phyloP scores from a whole-genome alignment of 2,329 filamentous ascomycete genomes.

The Clonostachys solani region DNA sequence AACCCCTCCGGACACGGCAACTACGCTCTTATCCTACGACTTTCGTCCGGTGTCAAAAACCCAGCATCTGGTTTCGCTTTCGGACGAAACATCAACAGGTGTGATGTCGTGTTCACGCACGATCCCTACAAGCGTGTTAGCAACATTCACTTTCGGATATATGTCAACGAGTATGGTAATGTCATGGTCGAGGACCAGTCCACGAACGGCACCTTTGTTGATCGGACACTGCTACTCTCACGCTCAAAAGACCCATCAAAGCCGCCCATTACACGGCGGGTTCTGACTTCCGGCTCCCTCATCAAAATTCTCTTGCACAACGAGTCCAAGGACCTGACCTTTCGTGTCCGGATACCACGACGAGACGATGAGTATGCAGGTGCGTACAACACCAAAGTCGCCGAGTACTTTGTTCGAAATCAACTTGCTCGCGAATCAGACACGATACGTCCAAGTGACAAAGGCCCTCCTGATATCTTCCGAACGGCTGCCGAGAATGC shows the following conservation, averaged over 20 bases:
- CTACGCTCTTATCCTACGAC: constrained; percentile 72
- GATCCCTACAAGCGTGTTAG: constrained; percentile 74
- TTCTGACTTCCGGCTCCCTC: constrained; percentile 67
- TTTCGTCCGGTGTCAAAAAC: constrained; percentile 70
- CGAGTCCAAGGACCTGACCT: constrained; percentile 59
- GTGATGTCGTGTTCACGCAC: constrained; percentile 66
- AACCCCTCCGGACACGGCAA: constrained; percentile 43
- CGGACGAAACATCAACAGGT: constrained; percentile 67
- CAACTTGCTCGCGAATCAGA: constrained; percentile 8
- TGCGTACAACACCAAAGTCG: constrained; percentile 65
- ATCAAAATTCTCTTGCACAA: constrained; percentile 63
- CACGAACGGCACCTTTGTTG: constrained; percentile 92
- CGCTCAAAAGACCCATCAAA: constrained; percentile 27
- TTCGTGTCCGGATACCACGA: constrained; percentile 80
- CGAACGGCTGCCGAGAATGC: constrained; percentile 11
- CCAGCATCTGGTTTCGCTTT: constrained; percentile 76
- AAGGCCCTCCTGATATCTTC: constrained; percentile 36
- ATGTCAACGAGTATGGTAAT: constrained; percentile 77
- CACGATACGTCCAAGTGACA: neutral
- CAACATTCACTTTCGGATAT: constrained; percentile 95
- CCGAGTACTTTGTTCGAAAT: constrained; percentile 53
- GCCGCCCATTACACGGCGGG: constrained; percentile 39
- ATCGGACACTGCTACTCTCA: constrained; percentile 59
- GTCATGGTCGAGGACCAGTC: constrained; percentile 93
- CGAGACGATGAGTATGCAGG: constrained; percentile 62